Percentiles rank a stretch among this genome's conserved stretches.
Conservation (phyloP, 768 basidiomycete species). For the Gymnopilus junonius region DNA sequence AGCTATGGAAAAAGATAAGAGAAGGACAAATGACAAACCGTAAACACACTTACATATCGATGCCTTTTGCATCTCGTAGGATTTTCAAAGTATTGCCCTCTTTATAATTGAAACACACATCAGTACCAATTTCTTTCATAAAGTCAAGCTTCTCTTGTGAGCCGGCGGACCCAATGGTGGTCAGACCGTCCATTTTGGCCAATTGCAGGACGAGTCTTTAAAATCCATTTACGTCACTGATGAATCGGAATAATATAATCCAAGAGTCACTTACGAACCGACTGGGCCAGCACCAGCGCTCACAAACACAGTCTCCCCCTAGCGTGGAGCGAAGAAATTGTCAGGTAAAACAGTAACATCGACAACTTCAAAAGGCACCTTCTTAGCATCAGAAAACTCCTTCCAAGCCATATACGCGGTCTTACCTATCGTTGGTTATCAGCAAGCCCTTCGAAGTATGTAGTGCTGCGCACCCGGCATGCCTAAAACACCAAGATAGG, state of each 20-base stretch:
- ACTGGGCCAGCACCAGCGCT: conserved; percentile 54
- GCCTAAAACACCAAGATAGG: conserved; percentile 54
- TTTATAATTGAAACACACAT: conserved; percentile 79
- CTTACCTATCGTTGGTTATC: conserved; percentile 27
- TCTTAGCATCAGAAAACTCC: conserved; percentile 41
- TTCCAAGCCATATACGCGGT: conserved; percentile 47
- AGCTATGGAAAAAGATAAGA: conserved; percentile 29
- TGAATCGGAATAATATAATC: neutral
- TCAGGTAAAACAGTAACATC: neutral
- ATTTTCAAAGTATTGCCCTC: conserved; percentile 54
- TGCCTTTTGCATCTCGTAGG: conserved; percentile 47
- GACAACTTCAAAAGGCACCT: conserved; percentile 24
- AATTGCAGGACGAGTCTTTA: conserved; percentile 52
- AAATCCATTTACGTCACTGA: neutral
- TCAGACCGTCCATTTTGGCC: conserved; percentile 53
- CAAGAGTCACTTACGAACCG: conserved; percentile 53
- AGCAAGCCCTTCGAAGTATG: neutral
- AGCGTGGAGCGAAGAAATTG: neutral
- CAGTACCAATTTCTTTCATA: conserved; percentile 61
- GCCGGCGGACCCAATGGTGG: conserved; percentile 75
- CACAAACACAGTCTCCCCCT: conserved; percentile 49
- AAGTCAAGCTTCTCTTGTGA: conserved; percentile 73
- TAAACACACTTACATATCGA: conserved; percentile 41
- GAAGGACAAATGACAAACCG: neutral
- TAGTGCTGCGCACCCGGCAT: conserved; percentile 51